phyloP scores from a whole-genome alignment of 441 rosid genomes.

The Macaranga tanarius region DNA sequence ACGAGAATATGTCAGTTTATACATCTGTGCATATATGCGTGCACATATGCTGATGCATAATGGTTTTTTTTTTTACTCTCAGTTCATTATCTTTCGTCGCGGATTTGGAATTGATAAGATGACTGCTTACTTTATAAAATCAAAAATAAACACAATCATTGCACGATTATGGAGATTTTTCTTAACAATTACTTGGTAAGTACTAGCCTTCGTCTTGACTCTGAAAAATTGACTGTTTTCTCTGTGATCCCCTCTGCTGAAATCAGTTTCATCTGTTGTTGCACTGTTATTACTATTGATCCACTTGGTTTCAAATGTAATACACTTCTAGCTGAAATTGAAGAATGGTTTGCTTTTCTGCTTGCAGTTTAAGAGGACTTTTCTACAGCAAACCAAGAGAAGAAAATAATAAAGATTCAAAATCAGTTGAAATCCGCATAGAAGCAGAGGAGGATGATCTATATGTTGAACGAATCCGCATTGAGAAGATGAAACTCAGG shows the following conservation, averaged over 20 bases:
- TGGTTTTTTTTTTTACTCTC: slow-evolving; percentile 6
- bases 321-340: background rate
- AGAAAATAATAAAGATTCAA: slow-evolving; percentile 20
- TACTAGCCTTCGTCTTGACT: background rate
- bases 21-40: background rate
- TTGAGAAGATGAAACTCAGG: slow-evolving; percentile 74
- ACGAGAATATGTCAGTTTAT: no score
- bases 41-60: slow-evolving; percentile 1
- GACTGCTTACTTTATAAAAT: slow-evolving; percentile 56
- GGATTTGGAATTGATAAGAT: slow-evolving; percentile 75
- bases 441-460: slow-evolving; percentile 45
- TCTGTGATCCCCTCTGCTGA: slow-evolving; percentile 2
- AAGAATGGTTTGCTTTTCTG: slow-evolving; percentile 10
- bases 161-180: slow-evolving; percentile 50
- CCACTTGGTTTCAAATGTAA: background rate
- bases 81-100: slow-evolving; percentile 72
- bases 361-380: slow-evolving; percentile 44
- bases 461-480: slow-evolving; percentile 61
- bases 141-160: slow-evolving; percentile 55
- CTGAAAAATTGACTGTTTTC: background rate
- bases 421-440: slow-evolving; percentile 39
- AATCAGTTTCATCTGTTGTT: background rate
- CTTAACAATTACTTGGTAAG: slow-evolving; percentile 53
- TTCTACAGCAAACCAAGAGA: slow-evolving; percentile 37
- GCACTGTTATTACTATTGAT: background rate